Conservation (phyloP, 306 rosid genomes). For the Trifolium subterraneum region DNA sequence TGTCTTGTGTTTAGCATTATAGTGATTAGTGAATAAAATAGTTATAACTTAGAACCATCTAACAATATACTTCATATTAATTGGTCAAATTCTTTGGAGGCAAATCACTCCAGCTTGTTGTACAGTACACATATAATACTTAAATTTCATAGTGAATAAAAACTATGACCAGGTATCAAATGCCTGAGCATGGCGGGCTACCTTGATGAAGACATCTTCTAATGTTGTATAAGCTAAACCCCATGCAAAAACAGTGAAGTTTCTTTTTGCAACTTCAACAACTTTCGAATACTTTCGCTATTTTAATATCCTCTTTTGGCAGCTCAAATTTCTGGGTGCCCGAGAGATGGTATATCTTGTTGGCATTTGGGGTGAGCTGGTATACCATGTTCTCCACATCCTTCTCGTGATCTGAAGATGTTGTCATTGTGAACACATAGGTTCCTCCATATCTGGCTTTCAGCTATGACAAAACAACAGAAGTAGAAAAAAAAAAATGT, state of each 20-base stretch:
- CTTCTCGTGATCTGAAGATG: conserved; percentile 63
- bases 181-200: conserved; percentile 63
- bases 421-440: conserved; percentile 91
- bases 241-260: conserved; percentile 84
- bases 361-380: conserved; percentile 69
- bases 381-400: conserved; percentile 75
- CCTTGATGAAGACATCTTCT: conserved; percentile 95
- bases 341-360: conserved; percentile 71
- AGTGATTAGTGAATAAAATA: too few relatives aligned
- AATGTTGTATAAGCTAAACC: conserved; percentile 83
- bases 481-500: background rate
- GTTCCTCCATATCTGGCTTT: conserved; percentile 92
- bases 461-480: conserved; percentile 58
- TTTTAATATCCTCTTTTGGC: conserved; percentile 76
- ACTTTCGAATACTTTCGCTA: conserved; percentile 73
- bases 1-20: too few relatives aligned
- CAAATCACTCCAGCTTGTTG: background rate
- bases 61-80: too few relatives aligned
- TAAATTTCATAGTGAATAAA: conserved; percentile 11
- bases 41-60: too few relatives aligned
- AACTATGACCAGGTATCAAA: conserved; percentile 53
- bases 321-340: conserved; percentile 96
- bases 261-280: conserved; percentile 72
- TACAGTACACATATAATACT: background rate
- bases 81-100: too few relatives aligned